Evolutionary conservation across 192 early-diverging fungal species (phyloP).

Genomic region (Thamnidium elegans): DNA sequence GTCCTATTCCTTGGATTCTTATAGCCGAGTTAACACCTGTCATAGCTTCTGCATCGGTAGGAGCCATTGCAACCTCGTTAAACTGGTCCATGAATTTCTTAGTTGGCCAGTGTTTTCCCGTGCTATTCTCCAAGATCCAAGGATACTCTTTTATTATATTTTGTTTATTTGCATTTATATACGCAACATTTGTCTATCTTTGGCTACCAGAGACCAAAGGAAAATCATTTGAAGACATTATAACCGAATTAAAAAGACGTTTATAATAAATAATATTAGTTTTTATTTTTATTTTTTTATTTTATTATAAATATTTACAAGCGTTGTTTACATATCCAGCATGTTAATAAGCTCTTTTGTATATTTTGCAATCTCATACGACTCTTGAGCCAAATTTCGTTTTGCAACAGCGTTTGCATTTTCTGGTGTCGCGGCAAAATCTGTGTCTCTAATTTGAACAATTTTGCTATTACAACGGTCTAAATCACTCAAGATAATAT

Average conservation of each 20-base stretch:
- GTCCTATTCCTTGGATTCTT: slow-evolving; percentile 79
- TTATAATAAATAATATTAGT: background rate
- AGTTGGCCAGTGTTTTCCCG: slow-evolving; percentile 40
- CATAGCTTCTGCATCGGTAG: slow-evolving; percentile 66
- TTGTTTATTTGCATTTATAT: background rate
- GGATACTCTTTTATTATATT: slow-evolving; percentile 32
- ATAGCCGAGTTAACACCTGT: slow-evolving; percentile 74
- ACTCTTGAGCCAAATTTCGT: slow-evolving; percentile 76
- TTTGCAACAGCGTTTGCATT: slow-evolving; percentile 67
- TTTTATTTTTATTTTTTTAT: background rate
- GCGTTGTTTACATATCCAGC: slow-evolving; percentile 43
- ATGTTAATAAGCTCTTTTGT: slow-evolving; percentile 81
- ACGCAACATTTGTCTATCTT: slow-evolving; percentile 34
- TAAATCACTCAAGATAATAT: slow-evolving; percentile 55
- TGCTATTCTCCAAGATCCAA: slow-evolving; percentile 45
- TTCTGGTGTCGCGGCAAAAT: slow-evolving; percentile 43
- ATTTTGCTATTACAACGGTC: slow-evolving; percentile 49
- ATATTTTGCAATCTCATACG: slow-evolving; percentile 88
- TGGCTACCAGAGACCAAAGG: slow-evolving; percentile 57
- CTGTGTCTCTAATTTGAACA: slow-evolving; percentile 51
- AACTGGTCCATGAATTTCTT: slow-evolving; percentile 64
- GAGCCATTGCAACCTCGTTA: slow-evolving; percentile 63
- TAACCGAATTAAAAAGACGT: background rate
- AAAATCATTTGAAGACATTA: slow-evolving; percentile 56
- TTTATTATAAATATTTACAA: background rate